phyloP scores from a whole-genome alignment of 1,284 basidiomycete species.

The Sporisorium graminicola region DNA sequence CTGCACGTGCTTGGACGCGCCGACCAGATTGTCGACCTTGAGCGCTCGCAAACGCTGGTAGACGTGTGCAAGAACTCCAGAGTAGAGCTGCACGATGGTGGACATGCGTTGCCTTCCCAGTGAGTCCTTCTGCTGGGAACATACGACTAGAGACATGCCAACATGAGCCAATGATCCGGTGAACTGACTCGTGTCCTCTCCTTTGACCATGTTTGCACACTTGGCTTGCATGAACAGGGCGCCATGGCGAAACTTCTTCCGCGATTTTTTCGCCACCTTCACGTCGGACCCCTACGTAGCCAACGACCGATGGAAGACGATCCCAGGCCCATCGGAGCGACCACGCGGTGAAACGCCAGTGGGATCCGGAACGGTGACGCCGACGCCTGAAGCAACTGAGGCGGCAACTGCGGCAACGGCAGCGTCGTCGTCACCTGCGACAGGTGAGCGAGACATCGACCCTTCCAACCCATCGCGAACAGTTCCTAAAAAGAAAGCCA shows the following conservation, averaged over 20 bases:
- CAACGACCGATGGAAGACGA: conserved; percentile 45
- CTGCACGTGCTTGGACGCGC: conserved; percentile 59
- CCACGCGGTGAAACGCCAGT: conserved; percentile 49
- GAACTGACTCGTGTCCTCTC: no score
- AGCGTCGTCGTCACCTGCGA: conserved; percentile 15
- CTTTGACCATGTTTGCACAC: neutral
- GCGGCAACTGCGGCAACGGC: conserved; percentile 8
- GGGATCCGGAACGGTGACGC: conserved; percentile 48
- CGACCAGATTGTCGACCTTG: conserved; percentile 58
- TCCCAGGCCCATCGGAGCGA: conserved; percentile 47
- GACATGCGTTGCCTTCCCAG: conserved; percentile 66
- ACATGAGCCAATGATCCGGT: no score
- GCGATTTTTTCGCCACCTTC: conserved; percentile 60
- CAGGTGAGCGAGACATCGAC: conserved; percentile 62
- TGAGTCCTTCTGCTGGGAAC: conserved; percentile 6
- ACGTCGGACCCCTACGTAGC: conserved; percentile 41
- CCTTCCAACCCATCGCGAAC: conserved; percentile 58
- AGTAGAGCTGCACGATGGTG: conserved; percentile 67
- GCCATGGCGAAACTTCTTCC: conserved; percentile 67
- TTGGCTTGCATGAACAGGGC: conserved; percentile 32
- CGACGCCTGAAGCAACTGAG: conserved; percentile 31
- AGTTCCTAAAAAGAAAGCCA: conserved; percentile 65
- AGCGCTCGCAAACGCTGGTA: conserved; percentile 59
- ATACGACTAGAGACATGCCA: neutral
- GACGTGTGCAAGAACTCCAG: conserved; percentile 55